Evolutionary conservation across 495 filamentous ascomycete genomes (phyloP).

Genomic region (Astrothelium subdiscretum): DNA sequence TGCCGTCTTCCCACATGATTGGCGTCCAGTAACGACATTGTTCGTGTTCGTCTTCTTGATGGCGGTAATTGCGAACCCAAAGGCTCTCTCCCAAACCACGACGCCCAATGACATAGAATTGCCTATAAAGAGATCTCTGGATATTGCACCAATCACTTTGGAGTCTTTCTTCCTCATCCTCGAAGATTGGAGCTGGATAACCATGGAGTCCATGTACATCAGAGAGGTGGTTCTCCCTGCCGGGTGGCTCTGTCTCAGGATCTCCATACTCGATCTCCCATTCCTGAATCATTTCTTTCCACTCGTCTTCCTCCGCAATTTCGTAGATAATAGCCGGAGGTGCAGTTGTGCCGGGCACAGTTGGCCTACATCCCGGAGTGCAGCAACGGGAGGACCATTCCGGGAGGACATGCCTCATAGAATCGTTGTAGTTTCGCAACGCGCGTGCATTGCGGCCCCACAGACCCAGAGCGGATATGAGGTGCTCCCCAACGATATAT

Average conservation of each 20-base stretch:
- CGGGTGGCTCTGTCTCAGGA: neutral
- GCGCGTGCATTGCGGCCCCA: neutral
- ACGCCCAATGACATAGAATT: neutral
- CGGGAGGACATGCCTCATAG: neutral
- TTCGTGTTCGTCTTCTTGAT: neutral
- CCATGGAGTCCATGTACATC: neutral
- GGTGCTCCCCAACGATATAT: too few relatives aligned
- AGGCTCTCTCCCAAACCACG: neutral
- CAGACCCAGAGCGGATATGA: neutral
- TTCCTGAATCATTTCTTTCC: neutral
- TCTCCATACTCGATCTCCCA: neutral
- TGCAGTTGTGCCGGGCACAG: neutral
- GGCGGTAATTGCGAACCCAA: neutral
- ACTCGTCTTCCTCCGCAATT: neutral
- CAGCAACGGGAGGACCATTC: neutral
- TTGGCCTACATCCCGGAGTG: neutral
- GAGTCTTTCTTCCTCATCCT: neutral
- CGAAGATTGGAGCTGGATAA: neutral
- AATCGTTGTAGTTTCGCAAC: neutral
- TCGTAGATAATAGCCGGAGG: neutral
- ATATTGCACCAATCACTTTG: neutral
- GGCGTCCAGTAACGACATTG: neutral
- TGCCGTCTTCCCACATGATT: neutral
- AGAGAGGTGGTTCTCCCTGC: neutral
- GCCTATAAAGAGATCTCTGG: neutral